phyloP scores from a whole-genome alignment of 805 yeast species.

The Yamadazyma ubonensis region DNA sequence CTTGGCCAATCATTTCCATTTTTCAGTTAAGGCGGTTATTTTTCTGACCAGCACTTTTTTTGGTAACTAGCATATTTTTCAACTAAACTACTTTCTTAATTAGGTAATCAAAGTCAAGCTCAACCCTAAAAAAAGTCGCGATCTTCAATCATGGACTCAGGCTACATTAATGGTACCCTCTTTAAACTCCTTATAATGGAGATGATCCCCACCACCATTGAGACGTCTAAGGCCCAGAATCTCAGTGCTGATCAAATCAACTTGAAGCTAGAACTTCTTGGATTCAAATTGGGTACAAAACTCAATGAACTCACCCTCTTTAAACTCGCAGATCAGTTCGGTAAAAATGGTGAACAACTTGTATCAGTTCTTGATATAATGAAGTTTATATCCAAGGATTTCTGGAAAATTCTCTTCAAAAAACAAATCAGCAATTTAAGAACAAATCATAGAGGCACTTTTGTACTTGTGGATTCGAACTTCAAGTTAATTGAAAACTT shows the following conservation, averaged over 20 bases:
- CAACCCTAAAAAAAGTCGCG: background rate
- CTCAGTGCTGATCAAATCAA: slow-evolving; percentile 12
- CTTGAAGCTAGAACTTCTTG: slow-evolving; percentile 55
- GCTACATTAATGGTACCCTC: slow-evolving; percentile 11
- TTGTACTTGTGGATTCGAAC: slow-evolving; percentile 69
- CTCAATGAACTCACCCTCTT: slow-evolving; percentile 49
- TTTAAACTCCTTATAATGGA: slow-evolving; percentile 16
- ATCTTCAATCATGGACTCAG: slow-evolving; percentile 4
- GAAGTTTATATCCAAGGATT: slow-evolving; percentile 90
- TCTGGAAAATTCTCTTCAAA: slow-evolving; percentile 77
- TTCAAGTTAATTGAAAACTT: slow-evolving; percentile 57
- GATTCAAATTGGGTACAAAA: slow-evolving; percentile 66
- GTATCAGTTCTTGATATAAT: slow-evolving; percentile 74
- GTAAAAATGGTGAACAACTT: slow-evolving; percentile 30
- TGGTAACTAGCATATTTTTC: too few relatives aligned
- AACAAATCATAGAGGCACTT: slow-evolving; percentile 88
- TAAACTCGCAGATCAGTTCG: slow-evolving; percentile 25
- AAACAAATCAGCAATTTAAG: slow-evolving; percentile 90
- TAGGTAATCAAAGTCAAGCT: background rate
- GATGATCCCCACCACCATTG: slow-evolving; percentile 15
- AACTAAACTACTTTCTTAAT: too few relatives aligned
- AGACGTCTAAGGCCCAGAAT: slow-evolving; percentile 9
- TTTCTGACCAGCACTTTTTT: too few relatives aligned
- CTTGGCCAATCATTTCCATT: too few relatives aligned
- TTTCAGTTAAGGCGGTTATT: too few relatives aligned